Base-by-base conservation (phyloP, 2,329 filamentous ascomycete species). In the Alternaria panax region DNA sequence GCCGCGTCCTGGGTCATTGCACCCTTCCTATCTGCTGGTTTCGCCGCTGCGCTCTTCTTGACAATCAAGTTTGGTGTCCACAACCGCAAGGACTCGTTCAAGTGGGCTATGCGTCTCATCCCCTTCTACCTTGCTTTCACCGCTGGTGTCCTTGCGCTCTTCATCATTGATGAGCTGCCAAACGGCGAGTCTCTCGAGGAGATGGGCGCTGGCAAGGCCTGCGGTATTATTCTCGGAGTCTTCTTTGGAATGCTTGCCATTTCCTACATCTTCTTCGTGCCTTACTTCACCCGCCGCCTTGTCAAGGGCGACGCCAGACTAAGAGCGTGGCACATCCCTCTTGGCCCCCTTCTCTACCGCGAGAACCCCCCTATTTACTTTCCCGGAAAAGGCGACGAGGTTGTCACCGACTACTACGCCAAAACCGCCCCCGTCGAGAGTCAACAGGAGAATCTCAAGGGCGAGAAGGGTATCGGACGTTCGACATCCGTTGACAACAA, bases 161-260 rank as follows among this genome's bases (percentile, higher is more conserved):
- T 90, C 62, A 85, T 91, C 58, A 82, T 90, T 46, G 76, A 84
- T 63, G 79, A 83, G 64, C 74, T 77, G 5, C 81, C 80, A 27
- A 72, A 67, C 5, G 71, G 69, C 11, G 62, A 70, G 16, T 72
- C 69, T 14, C 65, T 73, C 0, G 57, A 76, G 28, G 71, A 74
- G 34, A 72, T 75, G 54, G 72, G 72, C 27, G 64, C 66, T 52
- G 71, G 72, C n/a, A 73, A 70, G 8, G 65, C 68, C 22, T 66
- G 53, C 32, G 71, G 71, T 25, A 72, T 73, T 25, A 68, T 74
- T 28, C 60, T 74, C 9, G 71, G 70, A 25, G 70, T 73, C 34
- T 73, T 73, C 55, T 62, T 59, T 27, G 71, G 70, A 27, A 51
- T 67, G 20, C 62, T 74, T 1, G 38, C 59, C 28, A 60, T 73